Percentiles rank a stretch among this genome's conserved stretches.
Evolutionary conservation across 148 eudicot species (phyloP).

Genomic region (Dianthus caryophyllus): DNA sequence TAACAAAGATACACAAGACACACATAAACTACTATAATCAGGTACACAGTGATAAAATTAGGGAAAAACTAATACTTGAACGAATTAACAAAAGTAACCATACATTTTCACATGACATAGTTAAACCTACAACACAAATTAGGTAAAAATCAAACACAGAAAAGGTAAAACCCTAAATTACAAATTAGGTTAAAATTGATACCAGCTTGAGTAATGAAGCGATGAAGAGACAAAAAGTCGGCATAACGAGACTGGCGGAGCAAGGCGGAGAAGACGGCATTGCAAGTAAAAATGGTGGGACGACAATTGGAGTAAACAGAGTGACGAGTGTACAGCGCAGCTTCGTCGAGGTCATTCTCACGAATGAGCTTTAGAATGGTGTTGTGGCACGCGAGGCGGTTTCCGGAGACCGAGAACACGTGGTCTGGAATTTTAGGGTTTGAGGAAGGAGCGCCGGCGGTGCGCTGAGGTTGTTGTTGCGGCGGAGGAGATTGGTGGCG

Average conservation of each 20-base stretch:
- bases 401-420: constrained; percentile 56
- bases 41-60: not conserved
- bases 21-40: not conserved
- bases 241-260: constrained; percentile 61
- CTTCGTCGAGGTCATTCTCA: constrained; percentile 81
- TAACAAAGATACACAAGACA: too few species aligned
- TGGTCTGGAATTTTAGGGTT: constrained; percentile 76
- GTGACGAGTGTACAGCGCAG: constrained; percentile 76
- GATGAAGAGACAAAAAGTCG: constrained; percentile 71
- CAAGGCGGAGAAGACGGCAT: constrained; percentile 68
- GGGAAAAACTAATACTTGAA: not conserved
- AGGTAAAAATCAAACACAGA: too few species aligned
- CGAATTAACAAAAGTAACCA: too few species aligned
- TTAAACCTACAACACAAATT: too few species aligned
- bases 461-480: constrained; percentile 22
- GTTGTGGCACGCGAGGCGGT: constrained; percentile 78
- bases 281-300: constrained; percentile 86
- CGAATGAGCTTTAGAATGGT: constrained; percentile 67
- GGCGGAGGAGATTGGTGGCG: constrained; percentile 28
- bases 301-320: constrained; percentile 87
- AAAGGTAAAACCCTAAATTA: too few species aligned
- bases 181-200: too few species aligned
- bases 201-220: constrained; percentile 90
- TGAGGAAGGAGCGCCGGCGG: constrained; percentile 44
- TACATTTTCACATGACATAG: not conserved